Conservation (phyloP, 202 grass and related monocot genomes). For the Bolboschoenoplectus hybrid region DNA sequence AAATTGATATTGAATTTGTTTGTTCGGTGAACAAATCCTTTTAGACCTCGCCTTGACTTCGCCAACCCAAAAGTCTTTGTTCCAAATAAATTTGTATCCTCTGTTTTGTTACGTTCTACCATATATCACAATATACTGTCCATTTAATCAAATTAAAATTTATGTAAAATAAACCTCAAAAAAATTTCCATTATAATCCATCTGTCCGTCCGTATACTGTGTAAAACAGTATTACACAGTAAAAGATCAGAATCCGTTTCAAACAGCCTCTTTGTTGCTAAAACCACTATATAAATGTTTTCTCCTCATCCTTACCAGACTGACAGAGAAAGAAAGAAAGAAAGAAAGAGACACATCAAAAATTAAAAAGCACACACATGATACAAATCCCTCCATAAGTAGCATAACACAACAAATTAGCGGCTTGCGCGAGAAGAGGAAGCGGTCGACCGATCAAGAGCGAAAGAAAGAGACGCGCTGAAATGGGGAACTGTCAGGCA, state of each 20-base stretch:
- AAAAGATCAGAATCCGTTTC: neutral
- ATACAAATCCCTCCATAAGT: neutral
- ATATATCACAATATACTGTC: too few species aligned
- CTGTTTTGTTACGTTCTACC: neutral
- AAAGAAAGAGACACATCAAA: conserved; percentile 7
- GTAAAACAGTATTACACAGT: too few species aligned
- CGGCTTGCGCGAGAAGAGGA: neutral
- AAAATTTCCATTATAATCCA: too few species aligned
- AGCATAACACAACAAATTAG: neutral
- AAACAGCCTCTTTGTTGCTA: neutral
- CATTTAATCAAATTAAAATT: too few species aligned
- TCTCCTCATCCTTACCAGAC: conserved; percentile 20
- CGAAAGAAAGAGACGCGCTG: neutral
- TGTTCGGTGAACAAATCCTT: conserved; percentile 32
- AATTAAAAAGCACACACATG: neutral
- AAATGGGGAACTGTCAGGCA: conserved; percentile 93
- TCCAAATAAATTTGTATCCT: too few species aligned
- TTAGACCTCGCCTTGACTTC: conserved; percentile 33
- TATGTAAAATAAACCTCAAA: too few species aligned
- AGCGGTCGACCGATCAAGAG: neutral
- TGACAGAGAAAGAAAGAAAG: conserved; percentile 24
- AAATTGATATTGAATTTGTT: conserved; percentile 15
- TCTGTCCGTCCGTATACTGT: too few species aligned
- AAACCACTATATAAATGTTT: conserved; percentile 24
- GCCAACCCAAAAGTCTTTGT: neutral